These are phyloP conservation scores for Penicillium sp. DNA, from an alignment of 2,329 filamentous ascomycete species.

Conservation along the genomic window DNA sequence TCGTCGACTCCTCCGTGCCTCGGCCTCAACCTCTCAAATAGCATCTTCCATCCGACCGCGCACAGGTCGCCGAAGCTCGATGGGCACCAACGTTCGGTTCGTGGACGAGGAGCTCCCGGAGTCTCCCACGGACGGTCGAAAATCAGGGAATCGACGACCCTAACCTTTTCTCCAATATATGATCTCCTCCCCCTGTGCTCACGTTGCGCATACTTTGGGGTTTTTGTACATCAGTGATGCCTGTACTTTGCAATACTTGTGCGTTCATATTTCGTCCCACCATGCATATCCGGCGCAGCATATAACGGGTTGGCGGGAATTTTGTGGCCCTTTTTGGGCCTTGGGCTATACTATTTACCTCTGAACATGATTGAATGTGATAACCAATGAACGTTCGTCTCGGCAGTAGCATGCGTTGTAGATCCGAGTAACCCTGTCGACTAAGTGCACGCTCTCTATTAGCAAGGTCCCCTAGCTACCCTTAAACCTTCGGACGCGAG, in stretches of 20 bases:
- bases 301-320: slow-evolving; percentile 16
- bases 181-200: slow-evolving; percentile 1
- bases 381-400: not conserved
- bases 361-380: slow-evolving; percentile 24
- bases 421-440: not conserved
- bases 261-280: slow-evolving; percentile 13
- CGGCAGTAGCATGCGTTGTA: not conserved
- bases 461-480: not conserved
- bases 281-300: slow-evolving; percentile 28
- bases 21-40: slow-evolving; percentile 19
- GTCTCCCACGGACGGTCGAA: slow-evolving; percentile 40
- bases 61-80: slow-evolving; percentile 26
- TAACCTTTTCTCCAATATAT: slow-evolving; percentile 19
- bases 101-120: slow-evolving; percentile 40
- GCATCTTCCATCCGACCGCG: slow-evolving; percentile 27
- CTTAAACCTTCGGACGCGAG: not conserved
- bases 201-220: not conserved
- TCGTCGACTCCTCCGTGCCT: slow-evolving; percentile 35
- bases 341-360: slow-evolving; percentile 20
- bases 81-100: slow-evolving; percentile 42
- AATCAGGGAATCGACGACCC: slow-evolving; percentile 34
- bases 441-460: not conserved
- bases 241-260: slow-evolving; percentile 16
- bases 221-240: slow-evolving; percentile 19
- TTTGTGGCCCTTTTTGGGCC: slow-evolving; percentile 4